Evolutionary conservation across 2,329 filamentous ascomycete species (phyloP), one percentile per base, ranked within the genome.

Genomic region (Ascochyta viciae-villosae): DNA sequence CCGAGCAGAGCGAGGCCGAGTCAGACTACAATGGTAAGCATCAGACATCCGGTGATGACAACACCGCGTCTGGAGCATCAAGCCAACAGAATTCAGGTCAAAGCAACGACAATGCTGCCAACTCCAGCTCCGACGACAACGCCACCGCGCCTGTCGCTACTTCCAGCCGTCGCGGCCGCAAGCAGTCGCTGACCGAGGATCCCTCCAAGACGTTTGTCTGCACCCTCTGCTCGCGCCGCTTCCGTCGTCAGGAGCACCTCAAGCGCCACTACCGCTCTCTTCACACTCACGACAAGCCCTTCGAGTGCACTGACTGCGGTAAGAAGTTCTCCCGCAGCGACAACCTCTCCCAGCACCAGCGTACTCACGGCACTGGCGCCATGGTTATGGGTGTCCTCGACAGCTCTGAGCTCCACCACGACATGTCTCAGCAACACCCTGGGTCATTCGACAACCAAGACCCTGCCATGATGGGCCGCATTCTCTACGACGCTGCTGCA

Each of bases 251-350:
- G 80, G 95, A 99, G 78, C 95, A 99, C 74, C 87, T 99, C 58
- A 99, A 99, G 87, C 91, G 95, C 61, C 95, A 99, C 83, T 96
- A 96, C 83, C 89, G 95, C 67, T 98, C 95, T 55, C 91, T 99
- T 43, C 95, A 99, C 83, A 99, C 95, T 1, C 89, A 96, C 74
- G 95, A 98, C 76, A 99, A 98, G 87, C 95, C 95, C 5, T 99
- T 98, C 71, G 92, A 96, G 81, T 99, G 95, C 83, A 86, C 88
- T 64, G 94, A 99, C 81, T 99, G 95, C 73, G 94, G 95, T 69
- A 99, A 99, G 89, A 97, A 96, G 83, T 99, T 98, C 81, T 98
- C 94, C 19, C 89, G 95, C 70, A 96, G 91, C 68, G 95, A 99
- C 80, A 99, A 99, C 82, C 86, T 99, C 15, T 91, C 92, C 23